Evolutionary conservation across 257 asterid genomes (phyloP).

Genomic region (Cruciata laevipes): DNA sequence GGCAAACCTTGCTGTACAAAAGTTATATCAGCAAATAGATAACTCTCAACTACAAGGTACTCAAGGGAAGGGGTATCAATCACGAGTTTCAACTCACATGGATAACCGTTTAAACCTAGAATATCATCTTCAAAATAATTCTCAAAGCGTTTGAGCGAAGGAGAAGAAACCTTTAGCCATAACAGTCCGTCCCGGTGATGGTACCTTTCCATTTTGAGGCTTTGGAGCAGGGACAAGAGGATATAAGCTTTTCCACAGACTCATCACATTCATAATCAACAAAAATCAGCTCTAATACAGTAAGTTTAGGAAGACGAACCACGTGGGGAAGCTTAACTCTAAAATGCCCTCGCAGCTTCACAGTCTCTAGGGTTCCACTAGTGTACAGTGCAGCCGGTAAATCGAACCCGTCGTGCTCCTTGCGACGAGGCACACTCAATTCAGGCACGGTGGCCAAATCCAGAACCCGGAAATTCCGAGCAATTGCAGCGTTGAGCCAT

Average conservation of each 20-base stretch:
- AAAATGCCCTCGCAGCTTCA: too few relatives aligned
- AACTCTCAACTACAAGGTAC: not conserved
- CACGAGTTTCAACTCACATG: not conserved
- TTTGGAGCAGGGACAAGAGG: not conserved
- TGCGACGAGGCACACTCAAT: too few relatives aligned
- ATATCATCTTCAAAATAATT: not conserved
- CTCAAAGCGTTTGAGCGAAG: not conserved
- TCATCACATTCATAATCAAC: not conserved
- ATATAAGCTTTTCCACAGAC: not conserved
- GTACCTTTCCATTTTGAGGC: not conserved
- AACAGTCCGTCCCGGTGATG: not conserved
- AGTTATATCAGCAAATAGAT: not conserved
- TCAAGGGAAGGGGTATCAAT: conserved; percentile 5
- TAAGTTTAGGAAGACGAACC: not conserved
- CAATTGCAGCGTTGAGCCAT: too few relatives aligned
- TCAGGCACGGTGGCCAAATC: too few relatives aligned
- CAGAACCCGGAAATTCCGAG: too few relatives aligned
- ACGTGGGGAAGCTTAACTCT: not conserved
- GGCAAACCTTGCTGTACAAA: not conserved
- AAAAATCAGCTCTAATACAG: not conserved
- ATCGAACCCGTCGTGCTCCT: too few relatives aligned
- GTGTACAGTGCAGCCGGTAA: too few relatives aligned
- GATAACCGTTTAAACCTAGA: not conserved
- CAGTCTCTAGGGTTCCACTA: too few relatives aligned
- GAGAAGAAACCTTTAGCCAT: not conserved